These are phyloP conservation scores for Eucalyptus curtisii DNA, from an alignment of 345 rosid genomes.

Conservation along the genomic window DNA sequence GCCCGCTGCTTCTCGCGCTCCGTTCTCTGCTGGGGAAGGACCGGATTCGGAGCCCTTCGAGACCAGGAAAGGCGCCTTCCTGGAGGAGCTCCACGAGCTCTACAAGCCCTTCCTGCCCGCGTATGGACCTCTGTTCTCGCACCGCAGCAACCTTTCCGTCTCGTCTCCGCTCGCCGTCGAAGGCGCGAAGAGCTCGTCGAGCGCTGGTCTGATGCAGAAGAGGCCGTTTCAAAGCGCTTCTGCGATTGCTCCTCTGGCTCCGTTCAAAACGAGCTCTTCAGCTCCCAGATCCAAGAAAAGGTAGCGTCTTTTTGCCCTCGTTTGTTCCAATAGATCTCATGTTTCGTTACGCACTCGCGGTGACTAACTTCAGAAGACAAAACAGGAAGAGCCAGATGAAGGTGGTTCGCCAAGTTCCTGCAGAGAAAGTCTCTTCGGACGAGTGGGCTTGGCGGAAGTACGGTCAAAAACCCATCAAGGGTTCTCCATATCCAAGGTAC, in stretches of 20 bases:
- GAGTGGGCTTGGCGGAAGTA: conserved; percentile 98
- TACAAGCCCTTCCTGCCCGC: conserved; percentile 49
- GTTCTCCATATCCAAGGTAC: conserved; percentile 90
- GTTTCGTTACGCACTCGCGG: neutral
- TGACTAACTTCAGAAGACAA: neutral
- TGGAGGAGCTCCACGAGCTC: conserved; percentile 59
- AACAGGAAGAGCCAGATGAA: conserved; percentile 73
- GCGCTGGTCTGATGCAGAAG: neutral
- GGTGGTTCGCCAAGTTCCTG: conserved; percentile 77
- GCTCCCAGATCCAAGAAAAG: neutral
- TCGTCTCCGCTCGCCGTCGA: conserved; percentile 16
- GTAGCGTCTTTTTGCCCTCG: neutral
- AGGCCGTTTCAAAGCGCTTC: neutral
- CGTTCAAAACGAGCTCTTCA: neutral
- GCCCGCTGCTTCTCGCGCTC: conserved; percentile 6
- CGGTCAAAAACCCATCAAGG: conserved; percentile 97
- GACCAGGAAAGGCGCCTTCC: conserved; percentile 5
- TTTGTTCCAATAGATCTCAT: neutral
- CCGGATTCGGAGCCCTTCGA: conserved; percentile 14
- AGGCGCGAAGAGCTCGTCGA: neutral
- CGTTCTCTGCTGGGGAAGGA: conserved; percentile 1
- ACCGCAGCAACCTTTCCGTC: conserved; percentile 9
- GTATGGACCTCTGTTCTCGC: conserved; percentile 13
- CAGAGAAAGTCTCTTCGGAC: conserved; percentile 66
- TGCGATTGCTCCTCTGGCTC: neutral